Base-by-base conservation (phyloP, 257 asterid genomes). In the Solanum gracilifrons region DNA sequence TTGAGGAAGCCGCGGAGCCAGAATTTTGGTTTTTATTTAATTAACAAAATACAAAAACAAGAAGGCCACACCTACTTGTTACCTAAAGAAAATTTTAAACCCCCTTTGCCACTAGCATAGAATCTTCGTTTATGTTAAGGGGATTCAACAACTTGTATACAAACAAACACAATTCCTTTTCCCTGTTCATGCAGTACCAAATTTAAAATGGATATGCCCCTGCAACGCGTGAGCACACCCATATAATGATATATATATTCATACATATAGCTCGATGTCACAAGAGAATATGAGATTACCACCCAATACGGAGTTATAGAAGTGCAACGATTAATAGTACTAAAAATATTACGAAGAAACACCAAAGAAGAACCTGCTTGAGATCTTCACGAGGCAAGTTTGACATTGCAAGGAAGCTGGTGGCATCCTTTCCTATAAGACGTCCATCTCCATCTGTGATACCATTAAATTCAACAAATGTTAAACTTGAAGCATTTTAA, bases 371-470 rank as follows among this genome's bases (percentile, higher is more conserved):
- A 51, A 93, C 99, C 98, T 87, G 97, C 90, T 97, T 97, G 89
- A 97, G 99, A 93, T 96, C 99, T 74, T 90, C 96, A 87, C 99
- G 99, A 88, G 99, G 87, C 91, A 96, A 88, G 82, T 92, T 94
- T n/a, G 99, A 93, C 94, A 95, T 88, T 58, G 95, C 90, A 86
- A 97, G 96, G 90, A 97, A 97, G 89, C 94, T 97, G 87, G 88
- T 95, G 66, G 99, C 99, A 91, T 96, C 99, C 43, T 79, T 91
- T 36, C 99, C 99, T 3, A 93, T 91, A 39, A 96, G 89, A 73
- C 99, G 97, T 27, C 98, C 99, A 92, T 96, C 99, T 69, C 98
- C 98, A 88, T 96, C 99, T 97, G 90, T 39, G 46, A 35, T 27
- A 27, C 87, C 46, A 35, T 35, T 15, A 84, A 37, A 18, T 84